Base-by-base conservation (phyloP, 2,329 filamentous ascomycete genomes). In the Phialophora macrospora region DNA sequence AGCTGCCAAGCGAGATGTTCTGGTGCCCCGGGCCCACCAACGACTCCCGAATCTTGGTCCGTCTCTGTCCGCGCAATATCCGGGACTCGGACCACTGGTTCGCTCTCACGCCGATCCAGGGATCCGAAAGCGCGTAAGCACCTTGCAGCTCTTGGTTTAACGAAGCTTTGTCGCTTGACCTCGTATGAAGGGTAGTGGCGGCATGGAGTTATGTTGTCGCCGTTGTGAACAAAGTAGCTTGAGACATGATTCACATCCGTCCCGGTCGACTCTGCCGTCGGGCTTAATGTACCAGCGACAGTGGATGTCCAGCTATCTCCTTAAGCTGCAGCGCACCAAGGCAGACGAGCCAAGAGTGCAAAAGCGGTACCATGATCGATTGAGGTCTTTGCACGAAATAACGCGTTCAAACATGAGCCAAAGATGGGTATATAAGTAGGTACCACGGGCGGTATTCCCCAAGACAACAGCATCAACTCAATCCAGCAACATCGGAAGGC, bases 11-110 rank as follows among this genome's bases (percentile, higher is more conserved):
- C 24, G 24, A 3, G 24, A 24, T 24, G 24, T 24, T 3, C 3
- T 24, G 24, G 24, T 24, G 24, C 24, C 24, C 24, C 24, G 24
- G 24, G 3, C 2, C 24, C 24, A 24, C 24, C 24, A 24, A 24
- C 24, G 24, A 24, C 12, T 14, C 11, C 49, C 24, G 49, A 54
- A 30, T 54, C 49, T 54, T 54, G 24, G 32, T 54, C 49, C 49
- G 49, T 54, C n/a, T 24, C 20, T 9, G 20, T 48, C 44, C 44
- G 44, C 5, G 44, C 6, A 4, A n/a, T 8, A 48, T n/a, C 44
- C 44, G 17, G 30, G 7, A 30, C 8, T 30, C 2, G 30, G 30
- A 17, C 20, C 17, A 22, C 6, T 1, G 17, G 17, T 6, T 22
- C 20, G 17, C 44, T 5, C 4, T 46, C 4, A 46, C 20, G 44